These are phyloP conservation scores for Tolypocladium tundrense DNA, from an alignment of 2,329 filamentous ascomycete genomes.

Conservation along the genomic window DNA sequence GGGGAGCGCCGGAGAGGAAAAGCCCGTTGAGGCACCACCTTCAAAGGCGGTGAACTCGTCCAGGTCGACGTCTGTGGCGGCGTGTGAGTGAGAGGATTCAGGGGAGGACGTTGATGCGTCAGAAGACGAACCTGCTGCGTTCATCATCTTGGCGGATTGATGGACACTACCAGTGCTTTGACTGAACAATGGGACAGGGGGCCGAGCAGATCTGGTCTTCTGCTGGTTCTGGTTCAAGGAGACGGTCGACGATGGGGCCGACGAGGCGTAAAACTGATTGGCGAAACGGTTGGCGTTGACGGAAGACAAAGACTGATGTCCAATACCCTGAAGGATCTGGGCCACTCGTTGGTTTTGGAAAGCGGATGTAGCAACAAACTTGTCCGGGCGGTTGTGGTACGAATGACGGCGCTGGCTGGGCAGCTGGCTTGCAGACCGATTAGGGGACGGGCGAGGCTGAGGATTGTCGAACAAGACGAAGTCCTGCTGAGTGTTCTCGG, in stretches of 20 bases:
- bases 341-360: conserved; percentile 50
- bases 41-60: conserved; percentile 49
- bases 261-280: conserved; percentile 57
- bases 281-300: conserved; percentile 47
- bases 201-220: conserved; percentile 38
- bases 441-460: conserved; percentile 26
- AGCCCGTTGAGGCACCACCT: conserved; percentile 38
- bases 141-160: conserved; percentile 34
- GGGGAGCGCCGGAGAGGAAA: conserved; percentile 42
- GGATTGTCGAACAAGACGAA: conserved; percentile 66
- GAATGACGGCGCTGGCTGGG: conserved; percentile 34
- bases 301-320: conserved; percentile 43
- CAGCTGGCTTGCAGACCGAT: conserved; percentile 27
- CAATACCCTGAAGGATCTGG: conserved; percentile 48
- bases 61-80: conserved; percentile 43
- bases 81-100: conserved; percentile 19
- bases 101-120: neutral
- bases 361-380: conserved; percentile 20
- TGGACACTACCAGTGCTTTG: conserved; percentile 45
- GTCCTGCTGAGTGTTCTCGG: conserved; percentile 50
- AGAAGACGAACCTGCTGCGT: conserved; percentile 27
- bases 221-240: conserved; percentile 39
- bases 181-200: conserved; percentile 63
- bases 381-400: conserved; percentile 34
- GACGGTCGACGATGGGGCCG: conserved; percentile 50